Conservation (phyloP, 768 basidiomycete species). For the Heimioporus sp. region DNA sequence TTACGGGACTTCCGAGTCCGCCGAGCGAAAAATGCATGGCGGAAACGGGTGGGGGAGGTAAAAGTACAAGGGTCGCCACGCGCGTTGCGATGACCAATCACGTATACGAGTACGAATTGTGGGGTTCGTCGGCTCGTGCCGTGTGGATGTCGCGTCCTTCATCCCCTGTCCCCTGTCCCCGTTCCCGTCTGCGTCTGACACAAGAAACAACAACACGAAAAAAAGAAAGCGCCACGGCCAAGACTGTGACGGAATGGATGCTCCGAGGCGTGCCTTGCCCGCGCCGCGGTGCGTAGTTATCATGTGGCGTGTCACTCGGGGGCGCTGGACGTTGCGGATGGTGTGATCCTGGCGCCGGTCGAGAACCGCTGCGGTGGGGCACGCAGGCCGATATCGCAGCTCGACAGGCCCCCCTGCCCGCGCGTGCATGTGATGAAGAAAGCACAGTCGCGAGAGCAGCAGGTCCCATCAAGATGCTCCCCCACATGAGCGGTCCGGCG, state of each 20-base stretch:
- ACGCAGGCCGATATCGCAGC: not conserved
- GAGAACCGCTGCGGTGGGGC: slow-evolving; percentile 12
- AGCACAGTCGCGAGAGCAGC: not conserved
- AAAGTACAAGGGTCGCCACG: not conserved
- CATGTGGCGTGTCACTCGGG: not conserved
- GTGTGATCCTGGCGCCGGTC: slow-evolving; percentile 4
- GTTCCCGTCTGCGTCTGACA: not conserved
- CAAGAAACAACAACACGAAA: not conserved
- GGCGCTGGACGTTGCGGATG: not conserved
- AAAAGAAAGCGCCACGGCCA: slow-evolving; percentile 1
- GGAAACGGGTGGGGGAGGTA: no score
- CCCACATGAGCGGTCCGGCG: slow-evolving; percentile 15
- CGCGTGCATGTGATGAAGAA: not conserved
- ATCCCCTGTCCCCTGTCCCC: no score
- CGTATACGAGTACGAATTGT: no score
- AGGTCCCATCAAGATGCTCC: slow-evolving; percentile 10
- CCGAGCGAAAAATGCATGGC: no score
- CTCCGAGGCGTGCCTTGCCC: slow-evolving; percentile 10
- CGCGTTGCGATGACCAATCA: not conserved
- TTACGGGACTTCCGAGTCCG: not conserved
- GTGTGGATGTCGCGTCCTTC: not conserved
- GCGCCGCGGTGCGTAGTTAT: slow-evolving; percentile 13
- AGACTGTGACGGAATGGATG: slow-evolving; percentile 4
- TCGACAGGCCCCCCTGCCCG: no score
- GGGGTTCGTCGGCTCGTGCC: not conserved